Conservation (phyloP, 805 yeast genomes). For the Ogataea corticis region DNA sequence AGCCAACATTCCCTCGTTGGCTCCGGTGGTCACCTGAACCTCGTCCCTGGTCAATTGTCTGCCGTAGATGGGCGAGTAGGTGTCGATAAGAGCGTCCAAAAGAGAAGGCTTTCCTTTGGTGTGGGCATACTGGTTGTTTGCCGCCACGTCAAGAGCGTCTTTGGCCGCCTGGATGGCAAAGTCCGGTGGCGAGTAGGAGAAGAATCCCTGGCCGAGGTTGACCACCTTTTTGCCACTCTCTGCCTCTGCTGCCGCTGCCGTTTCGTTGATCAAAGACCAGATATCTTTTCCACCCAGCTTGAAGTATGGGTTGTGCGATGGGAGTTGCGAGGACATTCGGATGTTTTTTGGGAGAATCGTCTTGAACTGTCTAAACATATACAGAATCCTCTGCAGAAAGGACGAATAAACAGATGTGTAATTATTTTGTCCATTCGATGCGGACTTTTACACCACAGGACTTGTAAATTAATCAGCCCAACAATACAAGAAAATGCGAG, state of each 20-base stretch:
- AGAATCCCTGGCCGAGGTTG: constrained; percentile 96
- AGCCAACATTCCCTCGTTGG: constrained; percentile 91
- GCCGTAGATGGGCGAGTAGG: constrained; percentile 69
- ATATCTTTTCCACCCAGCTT: constrained; percentile 79
- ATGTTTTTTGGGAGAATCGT: neutral
- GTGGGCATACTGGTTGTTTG: constrained; percentile 89
- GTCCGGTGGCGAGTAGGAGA: constrained; percentile 94
- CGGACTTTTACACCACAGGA: too few relatives aligned
- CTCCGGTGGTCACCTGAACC: constrained; percentile 89
- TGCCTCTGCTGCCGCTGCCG: constrained; percentile 81
- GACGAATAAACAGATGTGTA: too few relatives aligned
- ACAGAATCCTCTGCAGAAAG: neutral
- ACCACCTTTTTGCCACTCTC: constrained; percentile 75
- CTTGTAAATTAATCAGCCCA: too few relatives aligned
- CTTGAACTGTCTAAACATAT: neutral
- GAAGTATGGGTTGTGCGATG: constrained; percentile 66
- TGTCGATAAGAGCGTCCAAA: constrained; percentile 63
- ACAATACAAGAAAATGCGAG: too few relatives aligned
- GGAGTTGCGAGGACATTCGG: constrained; percentile 31
- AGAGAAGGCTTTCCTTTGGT: constrained; percentile 84
- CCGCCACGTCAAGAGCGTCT: constrained; percentile 68
- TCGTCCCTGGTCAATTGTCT: constrained; percentile 57
- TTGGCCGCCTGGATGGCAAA: constrained; percentile 85
- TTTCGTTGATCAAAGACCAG: constrained; percentile 93
- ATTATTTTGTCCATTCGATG: too few relatives aligned